Evolutionary conservation across 768 basidiomycete genomes (phyloP).

Genomic region (Trametes coccinea): DNA sequence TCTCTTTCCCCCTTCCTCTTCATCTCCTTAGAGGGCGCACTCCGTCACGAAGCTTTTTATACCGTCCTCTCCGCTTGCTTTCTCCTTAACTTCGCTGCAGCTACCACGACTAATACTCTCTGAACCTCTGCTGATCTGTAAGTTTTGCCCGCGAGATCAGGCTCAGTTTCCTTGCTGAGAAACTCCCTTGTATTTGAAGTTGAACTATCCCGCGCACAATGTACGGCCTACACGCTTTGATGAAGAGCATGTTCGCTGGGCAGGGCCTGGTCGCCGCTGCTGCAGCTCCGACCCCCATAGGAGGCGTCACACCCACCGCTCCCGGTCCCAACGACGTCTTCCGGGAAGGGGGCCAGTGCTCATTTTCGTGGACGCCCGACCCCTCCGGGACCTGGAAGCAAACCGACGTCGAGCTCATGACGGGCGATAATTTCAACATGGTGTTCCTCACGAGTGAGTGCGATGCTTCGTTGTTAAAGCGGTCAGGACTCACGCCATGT

Average conservation of each 20-base stretch:
- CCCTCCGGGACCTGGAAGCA: conserved; percentile 60
- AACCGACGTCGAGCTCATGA: conserved; percentile 80
- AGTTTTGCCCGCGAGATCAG: too few species aligned
- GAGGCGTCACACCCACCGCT: conserved; percentile 42
- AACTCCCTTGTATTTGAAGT: too few species aligned
- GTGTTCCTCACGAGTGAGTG: conserved; percentile 41
- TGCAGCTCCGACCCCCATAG: not conserved
- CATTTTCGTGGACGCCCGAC: conserved; percentile 61
- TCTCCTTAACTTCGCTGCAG: too few species aligned
- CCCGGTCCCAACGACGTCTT: conserved; percentile 62
- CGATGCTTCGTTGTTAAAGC: not conserved
- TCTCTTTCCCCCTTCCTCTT: not conserved
- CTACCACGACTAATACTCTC: too few species aligned
- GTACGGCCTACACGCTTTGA: not conserved
- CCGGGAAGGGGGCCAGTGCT: conserved; percentile 57
- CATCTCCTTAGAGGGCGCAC: not conserved
- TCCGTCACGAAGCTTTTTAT: not conserved
- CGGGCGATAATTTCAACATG: conserved; percentile 73
- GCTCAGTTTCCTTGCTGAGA: too few species aligned
- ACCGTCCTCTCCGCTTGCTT: too few species aligned
- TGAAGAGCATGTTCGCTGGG: conserved; percentile 1
- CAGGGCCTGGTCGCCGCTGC: conserved; percentile 6
- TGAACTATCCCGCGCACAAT: not conserved
- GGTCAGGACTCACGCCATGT: not conserved
- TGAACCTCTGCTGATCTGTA: too few species aligned